phyloP scores from a whole-genome alignment of 2,329 filamentous ascomycete species.

The Neophaeococcomyces aloes region DNA sequence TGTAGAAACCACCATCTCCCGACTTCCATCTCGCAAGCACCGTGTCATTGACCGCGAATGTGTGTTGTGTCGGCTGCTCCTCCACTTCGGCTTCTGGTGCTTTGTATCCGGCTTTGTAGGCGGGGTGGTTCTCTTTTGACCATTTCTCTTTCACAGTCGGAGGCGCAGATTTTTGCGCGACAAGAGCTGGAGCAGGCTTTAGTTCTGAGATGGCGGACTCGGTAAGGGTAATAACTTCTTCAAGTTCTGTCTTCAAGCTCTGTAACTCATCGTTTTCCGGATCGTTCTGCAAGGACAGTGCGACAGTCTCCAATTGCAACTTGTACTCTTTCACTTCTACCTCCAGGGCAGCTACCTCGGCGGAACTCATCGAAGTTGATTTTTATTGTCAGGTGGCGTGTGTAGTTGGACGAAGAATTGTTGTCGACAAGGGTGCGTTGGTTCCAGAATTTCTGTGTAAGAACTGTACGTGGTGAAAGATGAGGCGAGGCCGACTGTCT shows the following conservation, averaged over 20 bases:
- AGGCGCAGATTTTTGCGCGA: constrained; percentile 36
- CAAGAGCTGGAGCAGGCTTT: constrained; percentile 45
- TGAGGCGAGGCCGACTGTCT: too few species aligned
- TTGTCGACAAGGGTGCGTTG: too few species aligned
- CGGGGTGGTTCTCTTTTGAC: constrained; percentile 70
- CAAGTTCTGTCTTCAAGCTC: constrained; percentile 67
- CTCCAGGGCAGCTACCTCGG: constrained; percentile 34
- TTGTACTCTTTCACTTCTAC: constrained; percentile 50
- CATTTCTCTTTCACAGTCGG: constrained; percentile 59
- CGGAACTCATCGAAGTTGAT: constrained; percentile 27
- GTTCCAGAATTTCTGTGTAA: too few species aligned
- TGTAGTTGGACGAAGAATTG: too few species aligned
- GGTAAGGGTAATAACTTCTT: constrained; percentile 68
- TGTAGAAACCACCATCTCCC: constrained; percentile 82
- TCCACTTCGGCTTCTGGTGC: constrained; percentile 44
- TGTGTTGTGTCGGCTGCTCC: constrained; percentile 30
- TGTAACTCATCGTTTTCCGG: constrained; percentile 69
- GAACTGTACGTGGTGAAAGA: too few species aligned
- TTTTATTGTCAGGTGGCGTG: too few species aligned
- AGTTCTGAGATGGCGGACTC: constrained; percentile 73
- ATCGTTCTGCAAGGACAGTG: constrained; percentile 65
- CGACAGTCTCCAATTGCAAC: constrained; percentile 66
- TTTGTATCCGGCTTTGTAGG: constrained; percentile 53
- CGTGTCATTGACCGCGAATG: constrained; percentile 77
- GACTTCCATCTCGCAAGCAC: constrained; percentile 85